phyloP scores from a whole-genome alignment of 164 flowering plant species.

The Annona cherimola region DNA sequence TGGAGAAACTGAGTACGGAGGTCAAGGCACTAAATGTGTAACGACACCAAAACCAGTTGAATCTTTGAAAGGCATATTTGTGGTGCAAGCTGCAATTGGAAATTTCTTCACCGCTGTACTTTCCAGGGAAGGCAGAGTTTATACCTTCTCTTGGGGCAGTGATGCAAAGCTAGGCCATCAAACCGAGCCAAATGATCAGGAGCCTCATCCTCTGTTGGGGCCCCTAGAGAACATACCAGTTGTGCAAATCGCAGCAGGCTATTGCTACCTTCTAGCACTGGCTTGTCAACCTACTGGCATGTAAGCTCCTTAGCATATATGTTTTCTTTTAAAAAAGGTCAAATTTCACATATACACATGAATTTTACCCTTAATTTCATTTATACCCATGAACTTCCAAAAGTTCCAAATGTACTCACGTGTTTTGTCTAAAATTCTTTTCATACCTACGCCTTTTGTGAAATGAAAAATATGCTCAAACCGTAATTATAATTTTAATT shows the following conservation, averaged over 20 bases:
- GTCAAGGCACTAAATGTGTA: conserved; percentile 57
- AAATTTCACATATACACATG: no score
- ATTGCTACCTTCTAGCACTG: conserved; percentile 93
- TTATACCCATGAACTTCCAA: no score
- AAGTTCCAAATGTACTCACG: no score
- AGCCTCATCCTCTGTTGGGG: conserved; percentile 75
- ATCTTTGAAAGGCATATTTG: conserved; percentile 77
- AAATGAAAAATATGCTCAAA: no score
- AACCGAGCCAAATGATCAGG: conserved; percentile 70
- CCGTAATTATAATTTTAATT: no score
- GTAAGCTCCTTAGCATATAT: conserved; percentile 37
- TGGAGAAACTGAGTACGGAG: conserved; percentile 77
- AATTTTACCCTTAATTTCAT: no score
- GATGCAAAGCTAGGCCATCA: conserved; percentile 84
- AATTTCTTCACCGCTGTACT: conserved; percentile 91
- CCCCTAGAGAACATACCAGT: conserved; percentile 79
- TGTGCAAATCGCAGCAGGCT: conserved; percentile 98
- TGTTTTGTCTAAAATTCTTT: no score
- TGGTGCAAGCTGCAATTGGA: conserved; percentile 95
- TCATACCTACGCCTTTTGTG: no score
- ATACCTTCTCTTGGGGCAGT: conserved; percentile 96
- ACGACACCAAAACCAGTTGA: conserved; percentile 69
- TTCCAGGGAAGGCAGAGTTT: conserved; percentile 92
- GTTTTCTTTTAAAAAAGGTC: no score
- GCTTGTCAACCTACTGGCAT: conserved; percentile 86